Evolutionary conservation across 139 green algal genomes (phyloP), one percentile per base, ranked within the genome.

Genomic region (Mychonastes homosphaera): DNA sequence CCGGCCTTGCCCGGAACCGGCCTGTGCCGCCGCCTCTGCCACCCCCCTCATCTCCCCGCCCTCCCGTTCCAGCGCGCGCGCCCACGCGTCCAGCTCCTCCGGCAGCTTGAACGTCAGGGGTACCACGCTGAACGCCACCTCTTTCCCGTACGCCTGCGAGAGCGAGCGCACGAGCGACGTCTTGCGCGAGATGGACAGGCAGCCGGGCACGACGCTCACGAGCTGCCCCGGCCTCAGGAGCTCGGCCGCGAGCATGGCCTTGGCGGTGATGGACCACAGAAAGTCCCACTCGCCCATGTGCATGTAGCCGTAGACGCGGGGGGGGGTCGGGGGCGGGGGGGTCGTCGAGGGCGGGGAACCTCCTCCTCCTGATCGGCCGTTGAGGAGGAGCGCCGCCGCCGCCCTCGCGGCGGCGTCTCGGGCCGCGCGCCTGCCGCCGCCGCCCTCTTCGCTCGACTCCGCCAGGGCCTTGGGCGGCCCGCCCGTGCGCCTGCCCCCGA

Each of bases 231-330:
- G 53, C 7, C 53, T 44, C 21, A 70, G 58, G 18, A 72, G 50
- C 58, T 83, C 71, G 12, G 70, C 73, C 8, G 77, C 73, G 49
- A 78, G 67, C 61, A 77, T 77, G 5, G 73, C 77, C 64, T 79
- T 80, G 19, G 73, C 69, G 12, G 77, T 80, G 44, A 79, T 76
- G 27, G 65, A 74, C 64, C 72, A 74, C 43, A 84, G 70, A 36
- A 84, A 34, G 53, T 84, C 77, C 77, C 77, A 84, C 9, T 63
- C 53, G 46, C 68, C 71, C 71, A 83, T 76, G 48, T 79, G 71
- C 71, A 76, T 76, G 65, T 83, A 83, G 52, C 75, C 75, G 41
- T 76, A 79, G 63, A 75, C 72, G 29, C 55, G 44, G 43, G 9
- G 63, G 13, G 2, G 58, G 46, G 58, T 77, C 65, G 2, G 64